Evolutionary conservation across 116 monocot species (phyloP).

Genomic region (Papilionanthe hybrid): DNA sequence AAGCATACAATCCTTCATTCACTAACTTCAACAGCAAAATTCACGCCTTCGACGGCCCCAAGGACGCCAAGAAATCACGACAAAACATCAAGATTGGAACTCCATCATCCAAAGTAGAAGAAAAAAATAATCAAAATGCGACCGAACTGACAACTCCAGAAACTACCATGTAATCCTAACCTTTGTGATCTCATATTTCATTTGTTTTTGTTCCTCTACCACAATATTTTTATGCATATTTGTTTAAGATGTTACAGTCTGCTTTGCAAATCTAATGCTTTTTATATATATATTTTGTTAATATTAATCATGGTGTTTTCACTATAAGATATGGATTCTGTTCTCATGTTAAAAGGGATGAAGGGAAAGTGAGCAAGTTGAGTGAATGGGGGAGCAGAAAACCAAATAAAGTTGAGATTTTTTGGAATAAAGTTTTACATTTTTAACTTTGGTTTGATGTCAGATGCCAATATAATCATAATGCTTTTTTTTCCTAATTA

Average conservation of each 20-base stretch:
- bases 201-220: not conserved
- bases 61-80: constrained; percentile 7
- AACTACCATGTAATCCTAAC: not conserved
- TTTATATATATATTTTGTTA: not conserved
- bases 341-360: not conserved
- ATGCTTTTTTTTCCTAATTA: not conserved
- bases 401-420: constrained; percentile 1
- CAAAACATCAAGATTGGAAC: not conserved
- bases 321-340: not conserved
- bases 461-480: not conserved
- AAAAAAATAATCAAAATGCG: not conserved
- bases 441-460: not conserved
- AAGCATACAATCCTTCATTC: constrained; percentile 17
- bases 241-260: too few species aligned
- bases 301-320: not conserved
- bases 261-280: not conserved
- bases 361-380: not conserved
- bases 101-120: not conserved
- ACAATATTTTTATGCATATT: too few species aligned
- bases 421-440: not conserved
- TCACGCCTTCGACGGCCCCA: constrained; percentile 36
- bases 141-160: not conserved
- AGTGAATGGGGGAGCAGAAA: too few species aligned
- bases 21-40: constrained; percentile 1
- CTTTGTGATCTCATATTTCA: not conserved